Conservation (phyloP, 2,329 filamentous ascomycete genomes). For the Hypoxylon sp. region DNA sequence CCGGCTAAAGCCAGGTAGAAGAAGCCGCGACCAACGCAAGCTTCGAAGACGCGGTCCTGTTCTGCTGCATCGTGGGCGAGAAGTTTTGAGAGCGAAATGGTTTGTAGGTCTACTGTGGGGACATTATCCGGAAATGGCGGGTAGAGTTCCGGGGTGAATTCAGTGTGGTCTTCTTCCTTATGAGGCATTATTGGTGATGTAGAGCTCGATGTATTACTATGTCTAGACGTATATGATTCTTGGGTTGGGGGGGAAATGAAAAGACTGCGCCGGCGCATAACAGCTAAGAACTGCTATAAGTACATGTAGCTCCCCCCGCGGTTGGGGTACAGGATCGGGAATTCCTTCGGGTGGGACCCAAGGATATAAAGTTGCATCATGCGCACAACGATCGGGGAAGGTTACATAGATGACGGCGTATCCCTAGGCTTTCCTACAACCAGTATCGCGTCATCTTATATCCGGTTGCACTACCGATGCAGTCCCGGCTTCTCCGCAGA, state of each 20-base stretch:
- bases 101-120: conserved; percentile 48
- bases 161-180: conserved; percentile 41
- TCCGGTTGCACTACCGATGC: conserved; percentile 19
- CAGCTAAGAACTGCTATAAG: background rate
- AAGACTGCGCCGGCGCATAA: background rate
- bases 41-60: conserved; percentile 46
- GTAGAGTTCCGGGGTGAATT: conserved; percentile 48
- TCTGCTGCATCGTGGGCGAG: conserved; percentile 43
- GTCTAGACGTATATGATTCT: background rate
- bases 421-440: conserved; percentile 12
- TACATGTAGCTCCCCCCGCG: background rate
- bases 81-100: conserved; percentile 50
- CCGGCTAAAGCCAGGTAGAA: conserved; percentile 52
- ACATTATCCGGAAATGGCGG: conserved; percentile 49
- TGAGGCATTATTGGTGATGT: conserved; percentile 44
- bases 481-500: conserved; percentile 36
- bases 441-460: conserved; percentile 9
- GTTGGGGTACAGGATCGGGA: conserved; percentile 9
- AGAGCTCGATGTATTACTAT: no score
- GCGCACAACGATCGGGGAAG: conserved; percentile 16
- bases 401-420: conserved; percentile 11
- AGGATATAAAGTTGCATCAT: conserved; percentile 6
- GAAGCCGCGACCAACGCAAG: conserved; percentile 51
- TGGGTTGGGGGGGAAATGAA: background rate
- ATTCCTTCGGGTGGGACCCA: conserved; percentile 9